Evolutionary conservation across 2,329 filamentous ascomycete genomes (phyloP).

Genomic region (Phoma sp.): DNA sequence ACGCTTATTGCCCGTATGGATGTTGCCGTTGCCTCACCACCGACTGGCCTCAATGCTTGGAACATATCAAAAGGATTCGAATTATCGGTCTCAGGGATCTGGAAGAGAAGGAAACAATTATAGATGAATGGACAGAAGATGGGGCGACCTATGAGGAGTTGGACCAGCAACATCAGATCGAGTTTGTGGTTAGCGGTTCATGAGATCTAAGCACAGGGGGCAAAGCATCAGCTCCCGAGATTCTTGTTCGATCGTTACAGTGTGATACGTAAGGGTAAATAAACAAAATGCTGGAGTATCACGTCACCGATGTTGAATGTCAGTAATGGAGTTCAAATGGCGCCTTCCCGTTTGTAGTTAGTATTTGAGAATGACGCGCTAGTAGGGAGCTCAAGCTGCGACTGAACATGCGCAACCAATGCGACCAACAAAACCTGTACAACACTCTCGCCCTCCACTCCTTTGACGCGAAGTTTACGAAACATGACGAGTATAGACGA

Average conservation of each 20-base stretch:
- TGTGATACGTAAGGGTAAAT: no score
- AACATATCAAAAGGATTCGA: not conserved
- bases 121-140: not conserved
- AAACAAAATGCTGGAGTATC: not conserved
- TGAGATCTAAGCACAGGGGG: no score
- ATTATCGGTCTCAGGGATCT: not conserved
- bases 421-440: not conserved
- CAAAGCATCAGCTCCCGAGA: no score
- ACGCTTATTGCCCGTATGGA: not conserved
- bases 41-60: not conserved
- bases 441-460: not conserved
- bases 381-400: constrained; percentile 13
- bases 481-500: constrained; percentile 68
- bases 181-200: not conserved
- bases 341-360: not conserved
- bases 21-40: not conserved
- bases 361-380: constrained; percentile 1
- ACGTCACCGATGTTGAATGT: not conserved
- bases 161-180: not conserved
- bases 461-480: not conserved
- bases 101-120: not conserved
- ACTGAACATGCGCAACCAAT: constrained; percentile 6
- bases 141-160: not conserved
- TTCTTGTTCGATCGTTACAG: no score
- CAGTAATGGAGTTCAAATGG: not conserved